Evolutionary conservation across 2,329 filamentous ascomycete genomes (phyloP), one percentile per base, ranked within the genome.

Genomic region (Fusarium chuoi): DNA sequence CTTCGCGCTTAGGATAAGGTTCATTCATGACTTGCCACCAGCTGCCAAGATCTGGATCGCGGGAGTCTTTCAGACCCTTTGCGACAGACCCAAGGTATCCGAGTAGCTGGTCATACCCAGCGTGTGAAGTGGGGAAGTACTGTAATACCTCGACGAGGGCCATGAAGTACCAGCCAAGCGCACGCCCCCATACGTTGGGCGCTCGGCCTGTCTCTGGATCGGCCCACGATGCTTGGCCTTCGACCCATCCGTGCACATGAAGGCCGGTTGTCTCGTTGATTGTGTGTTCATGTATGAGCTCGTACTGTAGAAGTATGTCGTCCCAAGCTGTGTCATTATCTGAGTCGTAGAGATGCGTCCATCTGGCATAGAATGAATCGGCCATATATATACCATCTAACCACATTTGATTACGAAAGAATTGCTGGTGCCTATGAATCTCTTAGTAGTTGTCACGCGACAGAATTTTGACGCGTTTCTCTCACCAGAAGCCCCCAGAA

Each of bases 11-110:
- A 0, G 85, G 83, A 48, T 86, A 86, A 6, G 83, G 83, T 44
- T 85, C 82, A 62, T 84, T 85, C 85, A 90, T 88, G 38, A 89
- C 83, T 49, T 89, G 79, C 87, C 87, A 90, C 87, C 88, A 90
- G n/a, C 85, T 87, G 0, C 87, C 87, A 6, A 67, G 70, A 6
- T 59, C 68, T 6, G 42, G 3, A 61, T 88, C 86, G 20, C 83
- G 84, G 3, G 82, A 81, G 5, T 76, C 74, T 51, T 82, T 82
- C 0, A 88, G 68, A 2, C 83, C 84, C 0, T 79, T 66, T 0
- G 85, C 83, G 3, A 87, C 77, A 3, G 81, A 79, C 4, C 75
- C 66, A 15, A 85, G 82, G 68, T 86, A 84, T 4, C 70, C 74
- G 48, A 78, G 71, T 14, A 86, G 65, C 65, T 80, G 78, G 9